Conservation (phyloP, 257 asterid species). For the Haberlea rhodopensis region DNA sequence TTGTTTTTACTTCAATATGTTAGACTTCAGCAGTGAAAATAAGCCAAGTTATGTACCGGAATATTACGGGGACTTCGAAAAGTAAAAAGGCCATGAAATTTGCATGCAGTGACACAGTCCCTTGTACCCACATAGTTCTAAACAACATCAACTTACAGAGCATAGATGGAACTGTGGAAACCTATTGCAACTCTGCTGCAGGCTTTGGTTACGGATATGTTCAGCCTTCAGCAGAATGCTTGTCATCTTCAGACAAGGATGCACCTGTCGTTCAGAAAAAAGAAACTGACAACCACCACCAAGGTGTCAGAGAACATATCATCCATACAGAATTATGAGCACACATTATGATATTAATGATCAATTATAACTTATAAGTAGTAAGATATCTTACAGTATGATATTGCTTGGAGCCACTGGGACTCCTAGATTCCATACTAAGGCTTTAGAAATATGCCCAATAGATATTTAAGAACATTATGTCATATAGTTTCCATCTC, state of each 20-base stretch:
- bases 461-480: conserved; percentile 17
- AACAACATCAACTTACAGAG: conserved; percentile 55
- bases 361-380: conserved; percentile 18
- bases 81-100: conserved; percentile 60
- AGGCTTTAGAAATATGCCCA: neutral
- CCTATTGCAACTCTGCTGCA: conserved; percentile 77
- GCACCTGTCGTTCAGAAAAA: conserved; percentile 23
- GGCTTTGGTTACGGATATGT: conserved; percentile 59
- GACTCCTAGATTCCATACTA: conserved; percentile 9
- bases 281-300: conserved; percentile 20
- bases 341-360: conserved; percentile 1
- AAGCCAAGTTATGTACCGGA: conserved; percentile 53
- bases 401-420: conserved; percentile 10
- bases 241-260: conserved; percentile 45
- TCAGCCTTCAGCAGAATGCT: conserved; percentile 81
- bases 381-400: conserved; percentile 9
- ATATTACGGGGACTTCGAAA: conserved; percentile 65
- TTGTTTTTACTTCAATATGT: conserved; percentile 19
- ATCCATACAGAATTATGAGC: conserved; percentile 67
- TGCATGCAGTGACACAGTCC: conserved; percentile 77
- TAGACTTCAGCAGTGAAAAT: conserved; percentile 77
- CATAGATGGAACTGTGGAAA: conserved; percentile 58
- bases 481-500: conserved; percentile 2
- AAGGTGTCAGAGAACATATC: conserved; percentile 29
- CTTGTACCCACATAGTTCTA: conserved; percentile 67